Conservation (phyloP, 1,139 yeast species). For the Geotrichum reessii region DNA sequence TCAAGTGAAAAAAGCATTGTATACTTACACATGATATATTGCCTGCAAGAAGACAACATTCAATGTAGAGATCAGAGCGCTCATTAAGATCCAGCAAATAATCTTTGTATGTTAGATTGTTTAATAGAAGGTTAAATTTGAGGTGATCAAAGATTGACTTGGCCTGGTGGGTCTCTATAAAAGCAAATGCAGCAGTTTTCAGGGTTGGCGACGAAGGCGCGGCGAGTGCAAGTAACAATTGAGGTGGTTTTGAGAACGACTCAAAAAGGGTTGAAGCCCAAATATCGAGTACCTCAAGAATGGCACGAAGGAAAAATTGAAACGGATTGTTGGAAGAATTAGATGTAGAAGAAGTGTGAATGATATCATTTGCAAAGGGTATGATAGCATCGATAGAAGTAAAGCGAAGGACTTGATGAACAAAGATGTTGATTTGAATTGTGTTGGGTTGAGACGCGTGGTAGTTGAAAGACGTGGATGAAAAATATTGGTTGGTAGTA, state of each 20-base stretch:
- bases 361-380: conserved; percentile 8
- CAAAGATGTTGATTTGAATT: background rate
- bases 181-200: conserved; percentile 7
- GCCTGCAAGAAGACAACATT: conserved; percentile 29
- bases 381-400: conserved; percentile 6
- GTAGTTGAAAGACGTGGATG: background rate
- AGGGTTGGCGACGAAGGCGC: conserved; percentile 7
- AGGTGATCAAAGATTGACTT: conserved; percentile 8
- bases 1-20: background rate
- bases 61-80: conserved; percentile 18
- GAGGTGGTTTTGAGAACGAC: conserved; percentile 7
- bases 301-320: conserved; percentile 1
- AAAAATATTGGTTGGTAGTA: background rate
- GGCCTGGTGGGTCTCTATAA: conserved; percentile 13
- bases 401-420: conserved; percentile 2
- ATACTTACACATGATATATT: conserved; percentile 28
- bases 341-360: background rate
- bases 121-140: background rate
- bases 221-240: conserved; percentile 1
- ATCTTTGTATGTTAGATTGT: background rate
- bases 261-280: conserved; percentile 10
- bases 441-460: background rate
- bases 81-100: background rate
- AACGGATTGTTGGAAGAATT: background rate
- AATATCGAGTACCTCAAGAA: conserved; percentile 6